These are phyloP conservation scores for Macrocystidia cucumis DNA, from an alignment of 1,284 basidiomycete genomes.

Conservation along the genomic window DNA sequence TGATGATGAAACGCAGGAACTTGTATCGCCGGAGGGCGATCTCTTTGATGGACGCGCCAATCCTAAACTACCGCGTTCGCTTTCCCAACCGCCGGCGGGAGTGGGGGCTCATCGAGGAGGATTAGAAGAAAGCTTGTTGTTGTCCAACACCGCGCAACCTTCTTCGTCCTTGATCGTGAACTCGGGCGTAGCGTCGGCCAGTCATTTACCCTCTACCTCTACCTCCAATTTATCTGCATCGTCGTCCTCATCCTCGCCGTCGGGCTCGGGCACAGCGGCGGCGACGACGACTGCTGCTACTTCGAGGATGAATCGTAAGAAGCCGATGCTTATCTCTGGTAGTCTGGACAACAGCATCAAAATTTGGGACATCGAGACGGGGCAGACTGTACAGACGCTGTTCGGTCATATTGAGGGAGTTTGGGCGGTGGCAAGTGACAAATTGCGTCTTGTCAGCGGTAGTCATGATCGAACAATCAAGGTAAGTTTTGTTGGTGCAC, in stretches of 20 bases:
- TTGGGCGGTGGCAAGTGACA: constrained; percentile 92
- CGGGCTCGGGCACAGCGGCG: no score
- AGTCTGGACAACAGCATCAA: constrained; percentile 96
- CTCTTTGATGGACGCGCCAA: no score
- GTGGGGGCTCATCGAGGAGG: no score
- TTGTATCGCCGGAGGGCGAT: constrained; percentile 10
- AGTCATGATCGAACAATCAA: constrained; percentile 93
- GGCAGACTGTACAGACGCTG: constrained; percentile 73
- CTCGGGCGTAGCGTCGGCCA: not conserved
- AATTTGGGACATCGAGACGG: constrained; percentile 92
- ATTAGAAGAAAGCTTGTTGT: constrained; percentile 3
- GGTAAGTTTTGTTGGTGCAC: no score
- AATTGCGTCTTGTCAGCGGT: constrained; percentile 85
- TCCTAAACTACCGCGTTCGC: no score
- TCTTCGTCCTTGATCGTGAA: constrained; percentile 1
- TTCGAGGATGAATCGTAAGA: constrained; percentile 25
- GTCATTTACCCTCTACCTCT: not conserved
- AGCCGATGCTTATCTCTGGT: constrained; percentile 82
- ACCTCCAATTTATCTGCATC: not conserved
- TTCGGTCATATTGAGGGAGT: constrained; percentile 98
- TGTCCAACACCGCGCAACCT: constrained; percentile 3
- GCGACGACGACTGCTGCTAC: not conserved
- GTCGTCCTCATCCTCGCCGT: no score
- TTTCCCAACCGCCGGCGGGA: no score
- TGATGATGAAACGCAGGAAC: constrained; percentile 23